Percentiles rank a stretch among this genome's conserved stretches.
Evolutionary conservation across 768 basidiomycete genomes (phyloP).

Genomic region (Trametes cubensis): DNA sequence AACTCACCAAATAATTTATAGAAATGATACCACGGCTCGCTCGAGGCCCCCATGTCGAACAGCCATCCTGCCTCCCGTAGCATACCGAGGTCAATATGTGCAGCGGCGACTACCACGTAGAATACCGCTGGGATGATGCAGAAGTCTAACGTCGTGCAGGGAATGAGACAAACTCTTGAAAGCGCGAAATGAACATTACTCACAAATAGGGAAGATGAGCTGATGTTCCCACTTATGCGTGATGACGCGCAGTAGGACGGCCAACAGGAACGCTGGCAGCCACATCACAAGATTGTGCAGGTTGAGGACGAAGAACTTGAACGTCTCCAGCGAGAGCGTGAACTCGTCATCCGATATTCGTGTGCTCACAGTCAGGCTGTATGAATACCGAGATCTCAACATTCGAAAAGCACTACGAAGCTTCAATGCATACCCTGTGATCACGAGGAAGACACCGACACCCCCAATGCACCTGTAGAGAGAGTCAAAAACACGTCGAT

Average conservation of each 20-base stretch:
- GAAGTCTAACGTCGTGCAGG: too few species aligned
- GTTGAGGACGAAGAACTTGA: conserved; percentile 71
- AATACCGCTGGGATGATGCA: conserved; percentile 79
- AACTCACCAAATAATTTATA: conserved; percentile 75
- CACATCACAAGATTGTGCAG: conserved; percentile 70
- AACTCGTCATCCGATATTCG: conserved; percentile 81
- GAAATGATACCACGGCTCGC: conserved; percentile 77
- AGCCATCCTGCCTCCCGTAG: conserved; percentile 80
- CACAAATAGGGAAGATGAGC: conserved; percentile 87
- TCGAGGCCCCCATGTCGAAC: conserved; percentile 67
- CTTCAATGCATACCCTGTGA: conserved; percentile 67
- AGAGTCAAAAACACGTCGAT: neutral
- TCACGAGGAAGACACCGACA: conserved; percentile 90
- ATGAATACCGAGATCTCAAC: neutral
- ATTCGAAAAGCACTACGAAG: neutral
- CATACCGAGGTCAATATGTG: conserved; percentile 56
- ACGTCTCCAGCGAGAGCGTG: conserved; percentile 60
- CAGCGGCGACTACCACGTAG: conserved; percentile 74
- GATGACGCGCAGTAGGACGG: conserved; percentile 75
- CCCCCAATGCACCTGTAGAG: conserved; percentile 81
- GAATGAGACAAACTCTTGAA: neutral
- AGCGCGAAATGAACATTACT: conserved; percentile 31
- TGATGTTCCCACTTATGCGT: conserved; percentile 84
- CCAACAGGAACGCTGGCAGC: conserved; percentile 77
- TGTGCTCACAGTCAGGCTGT: conserved; percentile 80